Conservation (phyloP, 2,329 filamentous ascomycete genomes). For the Ceratocystis diversiconidia region DNA sequence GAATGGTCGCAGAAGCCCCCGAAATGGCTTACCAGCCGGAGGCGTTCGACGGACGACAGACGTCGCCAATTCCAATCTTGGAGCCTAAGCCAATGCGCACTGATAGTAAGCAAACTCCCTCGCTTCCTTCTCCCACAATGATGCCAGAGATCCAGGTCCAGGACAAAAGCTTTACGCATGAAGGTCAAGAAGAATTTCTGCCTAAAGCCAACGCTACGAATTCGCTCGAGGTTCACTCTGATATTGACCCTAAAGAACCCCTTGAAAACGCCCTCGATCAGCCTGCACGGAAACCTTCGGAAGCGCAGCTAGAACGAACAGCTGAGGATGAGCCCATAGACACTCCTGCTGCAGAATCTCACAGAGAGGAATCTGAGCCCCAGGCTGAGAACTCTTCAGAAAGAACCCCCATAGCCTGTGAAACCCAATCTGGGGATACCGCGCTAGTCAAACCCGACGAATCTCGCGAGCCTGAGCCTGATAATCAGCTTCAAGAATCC, state of each 20-base stretch:
- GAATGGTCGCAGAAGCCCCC: neutral
- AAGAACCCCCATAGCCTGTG: neutral
- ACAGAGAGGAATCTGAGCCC: neutral
- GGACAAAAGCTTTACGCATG: neutral
- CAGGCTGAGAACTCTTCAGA: neutral
- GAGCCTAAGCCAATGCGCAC: slow-evolving; percentile 1
- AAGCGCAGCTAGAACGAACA: neutral
- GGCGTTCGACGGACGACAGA: neutral
- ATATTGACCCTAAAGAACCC: slow-evolving; percentile 6
- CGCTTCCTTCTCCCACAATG: neutral
- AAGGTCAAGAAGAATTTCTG: neutral
- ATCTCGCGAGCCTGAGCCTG: neutral
- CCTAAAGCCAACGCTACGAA: neutral
- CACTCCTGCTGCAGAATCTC: neutral
- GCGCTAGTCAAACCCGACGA: neutral
- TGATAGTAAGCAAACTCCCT: slow-evolving; percentile 6
- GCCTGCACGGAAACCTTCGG: neutral
- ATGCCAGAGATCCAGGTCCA: slow-evolving; percentile 5
- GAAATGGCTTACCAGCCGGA: neutral
- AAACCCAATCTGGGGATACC: neutral
- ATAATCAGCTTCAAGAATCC: neutral
- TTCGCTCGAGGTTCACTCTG: neutral
- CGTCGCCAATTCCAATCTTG: neutral
- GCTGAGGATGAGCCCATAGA: neutral
- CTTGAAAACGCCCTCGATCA: neutral